Percentiles rank a stretch among this genome's conserved stretches.
phyloP scores from a whole-genome alignment of 768 basidiomycete species.

The Kwoniella botswanensis region DNA sequence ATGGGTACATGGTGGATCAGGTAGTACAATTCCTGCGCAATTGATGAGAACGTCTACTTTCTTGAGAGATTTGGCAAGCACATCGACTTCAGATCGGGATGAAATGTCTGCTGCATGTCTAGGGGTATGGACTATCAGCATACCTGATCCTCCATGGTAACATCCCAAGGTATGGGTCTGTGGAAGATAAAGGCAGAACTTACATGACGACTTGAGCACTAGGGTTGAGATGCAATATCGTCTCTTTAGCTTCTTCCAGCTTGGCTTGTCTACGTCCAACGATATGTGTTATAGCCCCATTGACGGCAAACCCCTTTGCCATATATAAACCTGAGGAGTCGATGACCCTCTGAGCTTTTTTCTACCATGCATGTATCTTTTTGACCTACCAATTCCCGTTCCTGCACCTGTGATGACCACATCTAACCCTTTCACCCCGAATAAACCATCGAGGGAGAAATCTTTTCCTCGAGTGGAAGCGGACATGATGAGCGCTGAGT shows the following conservation, averaged over 20 bases:
- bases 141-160: neutral
- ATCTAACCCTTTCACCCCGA: constrained; percentile 30
- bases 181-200: neutral
- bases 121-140: neutral
- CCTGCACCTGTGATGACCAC: constrained; percentile 36
- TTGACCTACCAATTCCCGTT: constrained; percentile 27
- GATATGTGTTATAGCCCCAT: constrained; percentile 50
- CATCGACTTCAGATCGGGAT: constrained; percentile 30
- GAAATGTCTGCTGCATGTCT: constrained; percentile 43
- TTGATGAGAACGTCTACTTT: constrained; percentile 43
- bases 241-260: constrained; percentile 36
- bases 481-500: neutral
- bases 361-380: no score
- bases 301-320: constrained; percentile 41
- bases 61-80: constrained; percentile 11
- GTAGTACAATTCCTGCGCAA: constrained; percentile 37
- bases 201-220: constrained; percentile 20
- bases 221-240: constrained; percentile 28
- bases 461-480: constrained; percentile 4
- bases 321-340: constrained; percentile 30
- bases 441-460: constrained; percentile 26
- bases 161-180: no score
- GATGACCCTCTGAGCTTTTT: no score
- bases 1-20: constrained; percentile 29
- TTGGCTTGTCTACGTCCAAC: constrained; percentile 43